Percentiles rank a stretch among this genome's conserved stretches.
Conservation (phyloP, 2,329 filamentous ascomycete species). For the Paracoccidioides brasiliensis region DNA sequence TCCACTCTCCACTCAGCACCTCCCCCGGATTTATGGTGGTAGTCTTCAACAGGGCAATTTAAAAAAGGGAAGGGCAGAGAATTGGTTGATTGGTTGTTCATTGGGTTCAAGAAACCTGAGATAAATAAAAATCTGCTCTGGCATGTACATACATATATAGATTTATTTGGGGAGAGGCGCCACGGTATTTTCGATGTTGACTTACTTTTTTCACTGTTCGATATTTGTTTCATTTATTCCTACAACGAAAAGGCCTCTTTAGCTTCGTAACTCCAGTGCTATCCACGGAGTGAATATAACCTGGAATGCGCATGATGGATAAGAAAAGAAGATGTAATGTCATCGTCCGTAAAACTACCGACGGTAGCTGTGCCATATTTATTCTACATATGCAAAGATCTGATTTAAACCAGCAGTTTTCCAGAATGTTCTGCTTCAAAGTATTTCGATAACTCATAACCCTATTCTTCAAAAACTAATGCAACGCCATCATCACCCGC, state of each 20-base stretch:
- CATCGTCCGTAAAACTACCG: not conserved
- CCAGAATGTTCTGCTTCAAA: not conserved
- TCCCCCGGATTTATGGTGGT: not conserved
- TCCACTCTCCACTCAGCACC: not conserved
- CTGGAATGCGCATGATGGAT: not conserved
- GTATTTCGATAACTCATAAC: not conserved
- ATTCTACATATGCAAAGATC: not conserved
- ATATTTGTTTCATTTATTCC: not conserved
- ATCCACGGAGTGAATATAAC: too few relatives aligned
- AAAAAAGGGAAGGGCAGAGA: not conserved
- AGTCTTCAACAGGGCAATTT: too few relatives aligned
- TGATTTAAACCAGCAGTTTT: not conserved
- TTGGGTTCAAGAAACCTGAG: not conserved
- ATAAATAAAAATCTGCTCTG: not conserved
- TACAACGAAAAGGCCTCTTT: not conserved
- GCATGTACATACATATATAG: constrained; percentile 4
- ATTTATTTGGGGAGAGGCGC: not conserved
- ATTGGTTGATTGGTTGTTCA: not conserved
- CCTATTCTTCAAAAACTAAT: constrained; percentile 32
- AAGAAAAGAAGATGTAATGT: not conserved
- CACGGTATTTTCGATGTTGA: not conserved
- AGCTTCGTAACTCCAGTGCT: too few relatives aligned
- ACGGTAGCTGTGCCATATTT: not conserved
- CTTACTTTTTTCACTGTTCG: not conserved
- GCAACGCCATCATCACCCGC: constrained; percentile 66